Percentiles rank a stretch among this genome's conserved stretches.
Conservation (phyloP, 345 rosid genomes). For the Hevea brasiliensis region DNA sequence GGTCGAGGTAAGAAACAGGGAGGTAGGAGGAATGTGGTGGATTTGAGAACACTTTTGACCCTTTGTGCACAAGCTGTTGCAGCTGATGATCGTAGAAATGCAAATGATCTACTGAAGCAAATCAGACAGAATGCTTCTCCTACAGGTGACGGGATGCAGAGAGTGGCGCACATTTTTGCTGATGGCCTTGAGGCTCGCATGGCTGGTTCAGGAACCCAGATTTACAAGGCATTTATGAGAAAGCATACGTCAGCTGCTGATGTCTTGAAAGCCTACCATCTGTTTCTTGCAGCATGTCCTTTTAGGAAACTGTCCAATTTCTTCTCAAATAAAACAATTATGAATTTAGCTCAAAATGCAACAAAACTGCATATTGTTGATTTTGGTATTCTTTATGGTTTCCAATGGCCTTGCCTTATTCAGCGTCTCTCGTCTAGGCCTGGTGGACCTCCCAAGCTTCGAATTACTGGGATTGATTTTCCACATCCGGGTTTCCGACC, state of each 20-base stretch:
- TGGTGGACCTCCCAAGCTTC: conserved; percentile 57
- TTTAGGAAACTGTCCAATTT: conserved; percentile 39
- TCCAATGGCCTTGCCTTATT: conserved; percentile 65
- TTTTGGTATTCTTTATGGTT: conserved; percentile 54
- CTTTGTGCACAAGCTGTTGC: conserved; percentile 46
- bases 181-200: conserved; percentile 37
- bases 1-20: conserved; percentile 33
- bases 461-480: conserved; percentile 53
- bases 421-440: conserved; percentile 46
- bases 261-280: conserved; percentile 42
- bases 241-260: conserved; percentile 29
- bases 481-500: conserved; percentile 60
- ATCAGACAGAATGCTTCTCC: conserved; percentile 39
- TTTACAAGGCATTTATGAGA: conserved; percentile 25
- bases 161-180: conserved; percentile 30
- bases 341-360: conserved; percentile 36
- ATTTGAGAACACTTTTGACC: conserved; percentile 41
- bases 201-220: conserved; percentile 35
- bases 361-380: conserved; percentile 50
- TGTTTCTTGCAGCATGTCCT: conserved; percentile 40
- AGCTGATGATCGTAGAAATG: conserved; percentile 32
- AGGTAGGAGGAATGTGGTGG: conserved; percentile 37
- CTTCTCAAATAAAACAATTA: conserved; percentile 38
- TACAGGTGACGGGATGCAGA: conserved; percentile 37
- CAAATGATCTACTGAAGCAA: conserved; percentile 36